Evolutionary conservation across 495 filamentous ascomycete genomes (phyloP).

Genomic region (Podospora comata): DNA sequence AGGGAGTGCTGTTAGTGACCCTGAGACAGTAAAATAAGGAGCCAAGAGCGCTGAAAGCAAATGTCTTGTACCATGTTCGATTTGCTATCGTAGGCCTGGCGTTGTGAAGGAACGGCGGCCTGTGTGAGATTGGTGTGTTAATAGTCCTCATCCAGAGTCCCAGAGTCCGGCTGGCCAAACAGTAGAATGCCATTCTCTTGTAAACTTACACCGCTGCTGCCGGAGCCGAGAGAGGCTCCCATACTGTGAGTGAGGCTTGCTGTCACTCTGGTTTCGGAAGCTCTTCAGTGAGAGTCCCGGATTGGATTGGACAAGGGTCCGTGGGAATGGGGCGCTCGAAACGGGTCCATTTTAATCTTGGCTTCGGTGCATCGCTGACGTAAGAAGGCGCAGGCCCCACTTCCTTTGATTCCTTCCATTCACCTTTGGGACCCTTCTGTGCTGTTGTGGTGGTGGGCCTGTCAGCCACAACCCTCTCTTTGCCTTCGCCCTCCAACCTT

Average conservation of each 20-base stretch:
- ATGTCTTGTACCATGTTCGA: constrained; percentile 14
- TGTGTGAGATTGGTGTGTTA: background rate
- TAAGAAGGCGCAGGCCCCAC: background rate
- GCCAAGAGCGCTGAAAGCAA: background rate
- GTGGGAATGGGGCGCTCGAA: background rate
- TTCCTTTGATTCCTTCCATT: background rate
- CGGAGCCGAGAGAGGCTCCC: constrained; percentile 10
- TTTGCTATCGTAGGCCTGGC: background rate
- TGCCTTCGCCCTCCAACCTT: background rate
- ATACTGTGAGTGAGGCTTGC: constrained; percentile 43
- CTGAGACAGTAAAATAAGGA: background rate
- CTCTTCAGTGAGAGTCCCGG: background rate
- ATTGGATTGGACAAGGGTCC: background rate
- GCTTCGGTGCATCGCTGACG: background rate
- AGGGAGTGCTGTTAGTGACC: constrained; percentile 8
- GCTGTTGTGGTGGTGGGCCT: background rate
- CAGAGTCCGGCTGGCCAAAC: too few relatives aligned
- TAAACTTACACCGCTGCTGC: constrained; percentile 24
- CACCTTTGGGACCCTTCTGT: background rate
- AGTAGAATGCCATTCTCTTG: too few relatives aligned
- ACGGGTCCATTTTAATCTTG: background rate
- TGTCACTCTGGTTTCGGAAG: background rate
- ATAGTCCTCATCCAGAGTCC: background rate
- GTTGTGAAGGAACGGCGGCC: background rate
- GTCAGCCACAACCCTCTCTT: background rate